phyloP scores from a whole-genome alignment of 306 rosid genomes.

The Trifolium repens region DNA sequence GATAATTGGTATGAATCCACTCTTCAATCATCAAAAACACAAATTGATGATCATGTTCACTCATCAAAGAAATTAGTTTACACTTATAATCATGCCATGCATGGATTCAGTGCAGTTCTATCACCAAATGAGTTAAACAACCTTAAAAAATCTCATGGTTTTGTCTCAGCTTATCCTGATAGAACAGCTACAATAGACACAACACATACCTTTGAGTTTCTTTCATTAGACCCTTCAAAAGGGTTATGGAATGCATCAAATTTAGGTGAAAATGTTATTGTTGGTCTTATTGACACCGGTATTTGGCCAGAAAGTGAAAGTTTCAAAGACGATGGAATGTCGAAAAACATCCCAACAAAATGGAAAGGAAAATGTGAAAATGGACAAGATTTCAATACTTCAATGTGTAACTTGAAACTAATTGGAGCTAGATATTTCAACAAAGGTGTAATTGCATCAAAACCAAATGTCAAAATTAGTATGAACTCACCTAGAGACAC shows the following conservation, averaged over 20 bases:
- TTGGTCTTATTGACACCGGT: constrained; percentile 45
- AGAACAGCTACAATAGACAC: constrained; percentile 42
- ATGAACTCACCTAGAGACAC: constrained; percentile 57
- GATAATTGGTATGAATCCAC: constrained; percentile 45
- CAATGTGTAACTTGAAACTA: constrained; percentile 46
- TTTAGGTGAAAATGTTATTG: constrained; percentile 42
- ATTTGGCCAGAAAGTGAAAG: constrained; percentile 55
- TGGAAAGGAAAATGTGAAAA: constrained; percentile 54
- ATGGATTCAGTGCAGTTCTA: constrained; percentile 49
- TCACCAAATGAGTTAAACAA: constrained; percentile 41
- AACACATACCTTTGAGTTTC: constrained; percentile 50
- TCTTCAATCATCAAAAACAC: constrained; percentile 31
- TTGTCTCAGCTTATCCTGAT: constrained; percentile 46
- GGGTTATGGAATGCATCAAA: constrained; percentile 48
- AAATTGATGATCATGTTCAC: not conserved
- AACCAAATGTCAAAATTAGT: constrained; percentile 23
- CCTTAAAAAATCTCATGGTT: constrained; percentile 34
- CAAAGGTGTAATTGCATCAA: constrained; percentile 44
- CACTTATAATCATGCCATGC: constrained; percentile 43
- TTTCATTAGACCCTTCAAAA: constrained; percentile 40
- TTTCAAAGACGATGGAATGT: constrained; percentile 48
- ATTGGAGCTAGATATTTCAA: constrained; percentile 53
- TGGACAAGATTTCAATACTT: constrained; percentile 50
- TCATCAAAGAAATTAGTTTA: constrained; percentile 34
- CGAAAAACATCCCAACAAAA: constrained; percentile 36